Base-by-base conservation (phyloP, 768 basidiomycete species). In the Dacryopinax spathularia region DNA sequence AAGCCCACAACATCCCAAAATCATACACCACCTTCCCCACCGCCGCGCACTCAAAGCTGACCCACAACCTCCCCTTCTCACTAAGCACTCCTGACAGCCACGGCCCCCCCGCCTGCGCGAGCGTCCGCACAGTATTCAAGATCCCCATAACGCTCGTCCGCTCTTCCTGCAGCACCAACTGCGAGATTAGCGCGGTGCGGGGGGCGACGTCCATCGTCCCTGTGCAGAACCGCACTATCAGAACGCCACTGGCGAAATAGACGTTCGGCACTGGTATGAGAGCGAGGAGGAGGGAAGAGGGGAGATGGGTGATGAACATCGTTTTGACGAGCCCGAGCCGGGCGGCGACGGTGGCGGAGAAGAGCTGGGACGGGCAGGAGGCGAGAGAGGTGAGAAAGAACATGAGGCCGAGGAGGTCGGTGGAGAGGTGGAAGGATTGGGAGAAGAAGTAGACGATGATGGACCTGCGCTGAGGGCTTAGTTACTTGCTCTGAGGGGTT, bases 131-230 rank as follows among this genome's bases (percentile, higher is more conserved):
- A 6, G 62, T 65, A 44, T 63, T 67, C 3, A 68, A 67, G 61
- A 71, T 70, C 12, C 70, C 70, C 39, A 66, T 69, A 34, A 71
- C 69, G 18, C 69, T 68, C 25, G 70, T 70, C 6, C 69, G 44
- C 44, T 71, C 70, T 15, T 60, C 48, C 12, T 67, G 33, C 12
- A 41, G 61, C 12, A 71, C 69, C 1, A 62, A 66, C 18, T 68
- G 66, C 29, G 70, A 66, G 62, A 71, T 68, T 63, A 71, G 70
- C 20, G 70, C 70, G 2, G 70, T 60, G 34, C 70, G 62, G 18
- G 70, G 70, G 2, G 68, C 70, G 63, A 69, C 66, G 60, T 71
- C 70, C 70, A 71, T 71, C 27, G 68, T 68, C 29, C 67, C 69
- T 22, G 68, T 62, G 25, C 70, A 68, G 22, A 65, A 66, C 1